Evolutionary conservation across 2,329 filamentous ascomycete species (phyloP), one percentile per base, ranked within the genome.

Genomic region (Onygenales sp.): DNA sequence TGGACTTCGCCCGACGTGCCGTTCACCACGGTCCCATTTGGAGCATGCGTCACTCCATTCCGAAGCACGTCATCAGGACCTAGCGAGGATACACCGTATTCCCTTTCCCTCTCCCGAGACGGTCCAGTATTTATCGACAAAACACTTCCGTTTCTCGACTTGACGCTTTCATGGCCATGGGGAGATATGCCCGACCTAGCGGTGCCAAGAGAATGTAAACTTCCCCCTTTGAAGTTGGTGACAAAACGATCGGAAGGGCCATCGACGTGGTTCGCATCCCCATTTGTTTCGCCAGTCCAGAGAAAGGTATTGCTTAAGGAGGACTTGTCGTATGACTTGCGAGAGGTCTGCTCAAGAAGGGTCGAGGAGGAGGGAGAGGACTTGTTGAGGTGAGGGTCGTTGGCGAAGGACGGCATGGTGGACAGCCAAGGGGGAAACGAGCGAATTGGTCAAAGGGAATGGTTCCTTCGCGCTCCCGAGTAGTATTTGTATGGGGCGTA

Each of bases 121-220:
- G 65, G 66, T 17, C 64, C 66, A 56, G 67, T 69, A 36, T 62
- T 64, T 56, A 72, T 50, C n/a, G 72, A 73, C 56, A 86, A 80
- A 14, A 77, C 72, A 57, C 73, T 76, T 41, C 67, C 69, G 56
- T 74, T 66, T 59, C 71, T 70, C 50, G 70, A 67, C 54, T 65
- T 65, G 36, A 64, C 66, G 59, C 62, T 66, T 17, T 73, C 72
- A 64, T 69, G 63, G 43, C 69, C 69, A 56, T 73, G 71, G 49
- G 72, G 73, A 53, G 69, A 69, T 55, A 67, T 65, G 55, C 68
- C 72, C 54, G 75, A 72, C 60, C 74, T 75, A 59, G 78, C 80
- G 65, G 84, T 83, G 60, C 78, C 76, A 64, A 81, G 64, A 39
- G 80, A 77, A 67, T 75, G 55, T 32, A 58, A 51, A 69, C 78